Conservation (phyloP, 2,329 filamentous ascomycete genomes). For the Fusarium mexicanum region DNA sequence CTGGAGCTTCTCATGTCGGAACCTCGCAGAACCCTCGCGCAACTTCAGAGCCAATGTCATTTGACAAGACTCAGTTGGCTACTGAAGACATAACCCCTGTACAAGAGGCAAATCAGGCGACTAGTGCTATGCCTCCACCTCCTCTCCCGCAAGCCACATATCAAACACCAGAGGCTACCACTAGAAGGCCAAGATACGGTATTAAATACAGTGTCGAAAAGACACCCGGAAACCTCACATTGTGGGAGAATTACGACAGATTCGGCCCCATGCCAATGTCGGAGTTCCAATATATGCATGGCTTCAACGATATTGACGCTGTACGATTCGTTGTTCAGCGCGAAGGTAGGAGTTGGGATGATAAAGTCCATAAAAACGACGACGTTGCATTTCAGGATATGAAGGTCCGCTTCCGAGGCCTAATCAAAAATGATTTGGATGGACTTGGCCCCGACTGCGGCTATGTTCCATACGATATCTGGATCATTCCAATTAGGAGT, state of each 20-base stretch:
- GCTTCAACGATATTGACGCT: not conserved
- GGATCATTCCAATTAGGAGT: not conserved
- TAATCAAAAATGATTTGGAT: not conserved
- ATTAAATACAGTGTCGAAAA: conserved; percentile 5
- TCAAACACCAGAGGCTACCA: too few relatives aligned
- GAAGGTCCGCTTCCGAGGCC: not conserved
- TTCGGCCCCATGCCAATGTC: not conserved
- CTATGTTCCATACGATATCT: not conserved
- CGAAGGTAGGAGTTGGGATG: conserved; percentile 14
- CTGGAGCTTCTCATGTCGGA: accelerated
- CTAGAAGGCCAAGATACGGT: not conserved
- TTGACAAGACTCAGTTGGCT: not conserved
- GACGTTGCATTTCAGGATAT: conserved; percentile 4
- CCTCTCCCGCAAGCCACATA: not conserved
- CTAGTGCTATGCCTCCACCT: not conserved
- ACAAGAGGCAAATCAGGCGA: not conserved
- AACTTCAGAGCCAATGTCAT: accelerated
- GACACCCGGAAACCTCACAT: not conserved
- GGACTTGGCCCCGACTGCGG: not conserved
- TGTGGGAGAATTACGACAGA: not conserved
- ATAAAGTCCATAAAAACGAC: not conserved
- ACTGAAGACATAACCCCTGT: not conserved
- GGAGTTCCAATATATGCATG: not conserved
- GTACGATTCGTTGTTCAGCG: conserved; percentile 3
- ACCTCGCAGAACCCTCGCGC: accelerated